phyloP scores from a whole-genome alignment of 2,329 filamentous ascomycete species.

The Cordyceps pruinosa region DNA sequence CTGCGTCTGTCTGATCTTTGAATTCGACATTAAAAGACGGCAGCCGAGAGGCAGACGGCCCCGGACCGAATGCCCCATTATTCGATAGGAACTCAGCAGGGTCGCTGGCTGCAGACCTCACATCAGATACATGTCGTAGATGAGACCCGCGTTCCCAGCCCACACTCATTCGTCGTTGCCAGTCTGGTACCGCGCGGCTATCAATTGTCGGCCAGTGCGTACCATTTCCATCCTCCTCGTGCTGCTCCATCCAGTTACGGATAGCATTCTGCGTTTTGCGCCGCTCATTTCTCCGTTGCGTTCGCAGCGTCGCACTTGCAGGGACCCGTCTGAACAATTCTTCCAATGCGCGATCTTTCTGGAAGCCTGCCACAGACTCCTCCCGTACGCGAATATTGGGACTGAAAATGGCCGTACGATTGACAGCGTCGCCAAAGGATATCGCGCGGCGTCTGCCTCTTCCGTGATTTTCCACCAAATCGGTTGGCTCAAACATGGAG shows the following conservation, averaged over 20 bases:
- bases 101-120: constrained; percentile 55
- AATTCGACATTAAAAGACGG: constrained; percentile 29
- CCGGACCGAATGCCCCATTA: constrained; percentile 30
- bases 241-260: constrained; percentile 80
- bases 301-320: constrained; percentile 54
- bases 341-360: constrained; percentile 83
- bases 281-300: constrained; percentile 55
- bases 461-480: constrained; percentile 69
- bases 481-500: constrained; percentile 72
- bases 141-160: constrained; percentile 41
- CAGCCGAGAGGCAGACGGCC: constrained; percentile 34
- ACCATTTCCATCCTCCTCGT: constrained; percentile 44
- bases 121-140: constrained; percentile 46
- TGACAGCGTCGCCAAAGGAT: constrained; percentile 51
- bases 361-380: constrained; percentile 79
- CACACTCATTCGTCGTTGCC: constrained; percentile 47
- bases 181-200: constrained; percentile 37
- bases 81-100: constrained; percentile 56
- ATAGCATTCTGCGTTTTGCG: constrained; percentile 75
- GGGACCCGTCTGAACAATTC: constrained; percentile 79
- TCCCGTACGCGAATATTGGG: constrained; percentile 67
- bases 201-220: constrained; percentile 45
- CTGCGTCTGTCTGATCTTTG: constrained; percentile 67
- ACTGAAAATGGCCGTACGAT: constrained; percentile 61
- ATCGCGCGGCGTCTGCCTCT: constrained; percentile 43